Base-by-base conservation (phyloP, 2,329 filamentous ascomycete species). In the Dothidotthia symphoricarpi region DNA sequence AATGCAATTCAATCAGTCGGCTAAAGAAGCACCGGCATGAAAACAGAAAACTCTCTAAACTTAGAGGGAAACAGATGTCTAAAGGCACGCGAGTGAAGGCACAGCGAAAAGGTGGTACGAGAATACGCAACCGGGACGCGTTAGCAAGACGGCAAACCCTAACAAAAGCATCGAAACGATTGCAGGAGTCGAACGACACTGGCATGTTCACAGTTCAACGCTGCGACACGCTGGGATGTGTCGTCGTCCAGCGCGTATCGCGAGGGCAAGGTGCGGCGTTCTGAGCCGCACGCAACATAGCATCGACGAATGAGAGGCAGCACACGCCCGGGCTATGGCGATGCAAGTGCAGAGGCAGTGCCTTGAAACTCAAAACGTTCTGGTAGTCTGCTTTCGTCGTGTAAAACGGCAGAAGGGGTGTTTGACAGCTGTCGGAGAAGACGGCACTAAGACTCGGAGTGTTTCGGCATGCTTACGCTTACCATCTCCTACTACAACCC, bases 21-120 rank as follows among this genome's bases (percentile, higher is more conserved):
- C 55, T 65, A 64, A 65, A 59, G 57, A 64, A 52, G 52, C 54
- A 63, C 61, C 59, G 59, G 61, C 61, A 66, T 64, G 53, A 60
- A 62, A 59, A 60, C 57, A 55, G 43, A 50, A 57, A 52, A 37
- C 35, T 50, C 28, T 45, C 51, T 48, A 41, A 52, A 49, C 43
- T 41, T 53, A 60, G 52, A 22, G 55, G 57, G 57, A 57, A 63
- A 65, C 55, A 55, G 64, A 63, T 53, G 53, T 55, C 60, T 65
- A 66, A 66, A 67, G 65, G 63, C 59, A 60, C 41, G 52, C 51
- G 48, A 43, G 36, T 43, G 49, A 43, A 41, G 45, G 31, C 43
- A 44, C 28, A 36, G 43, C 37, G 29, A 42, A 44, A 34, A n/a
- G n/a, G n/a, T n/a, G n/a, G n/a, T n/a, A n/a, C n/a, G n/a, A n/a